Base-by-base conservation (phyloP, 805 yeast genomes). In the Cyberlindnera americana region DNA sequence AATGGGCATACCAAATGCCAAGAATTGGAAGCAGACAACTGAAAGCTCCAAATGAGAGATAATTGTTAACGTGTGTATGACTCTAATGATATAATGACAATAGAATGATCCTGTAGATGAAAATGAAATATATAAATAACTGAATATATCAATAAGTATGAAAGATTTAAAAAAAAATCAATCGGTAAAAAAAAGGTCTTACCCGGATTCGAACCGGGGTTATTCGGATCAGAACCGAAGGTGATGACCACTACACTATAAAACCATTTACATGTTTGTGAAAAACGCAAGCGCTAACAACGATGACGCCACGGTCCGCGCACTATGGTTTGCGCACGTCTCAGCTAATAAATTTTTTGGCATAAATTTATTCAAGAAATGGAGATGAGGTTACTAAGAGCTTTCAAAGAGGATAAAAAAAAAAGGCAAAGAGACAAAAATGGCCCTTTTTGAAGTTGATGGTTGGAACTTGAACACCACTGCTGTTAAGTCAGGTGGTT, bases 381-480 rank as follows among this genome's bases (percentile, higher is more conserved):
- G 24, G 24, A 22, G 24, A 22, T 22, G 24, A 22, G 24, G 24
- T 22, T 22, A 11, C 8, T 22, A 8, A 8, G 24, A 11, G 8
- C 24, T 22, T 22, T n/a, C n/a, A n/a, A n/a, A 22, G 24, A 22
- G 24, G 24, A 8, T 22, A 8, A 22, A 22, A 11, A 8, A 22
- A 11, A 22, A 22, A 11, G 24, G 9, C 23, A 15, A 55, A 21
- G 6, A 6, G 10, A 7, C 10, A 7, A 10, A 21, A 21, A 21
- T 21, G 23, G 74, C 85, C 23, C 68, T 87, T 46, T 87, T 87
- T 56, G 73, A 81, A 57, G 89, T 83, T 16, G 86, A 79, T 37
- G 95, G 95, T 14, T 87, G 96, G 96, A 72, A 81, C 48, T 57
- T 87, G 38, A 75, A 78, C 48, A 55, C 70, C 33, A 64, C 67